Conservation (phyloP, 345 rosid species). For the Brassica rapa region DNA sequence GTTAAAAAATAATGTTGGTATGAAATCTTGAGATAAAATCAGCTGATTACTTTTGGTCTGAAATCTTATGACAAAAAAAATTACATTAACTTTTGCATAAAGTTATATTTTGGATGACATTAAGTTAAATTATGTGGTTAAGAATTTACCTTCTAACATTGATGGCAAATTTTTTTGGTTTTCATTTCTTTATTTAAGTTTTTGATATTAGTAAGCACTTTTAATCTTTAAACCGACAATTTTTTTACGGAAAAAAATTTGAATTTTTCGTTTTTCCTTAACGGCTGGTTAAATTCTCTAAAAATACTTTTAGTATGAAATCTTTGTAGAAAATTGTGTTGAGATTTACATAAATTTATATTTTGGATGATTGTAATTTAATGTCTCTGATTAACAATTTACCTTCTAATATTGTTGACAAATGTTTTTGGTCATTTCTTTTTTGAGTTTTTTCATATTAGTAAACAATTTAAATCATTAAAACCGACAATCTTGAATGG, state of each 20-base stretch:
- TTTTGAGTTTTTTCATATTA: neutral
- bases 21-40: neutral
- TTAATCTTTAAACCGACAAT: too few species aligned
- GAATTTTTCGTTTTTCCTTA: neutral
- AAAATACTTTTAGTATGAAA: neutral
- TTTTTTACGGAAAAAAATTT: neutral
- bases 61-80: neutral
- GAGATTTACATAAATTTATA: neutral
- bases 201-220: neutral
- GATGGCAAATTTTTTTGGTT: neutral
- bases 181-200: neutral
- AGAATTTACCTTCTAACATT: neutral
- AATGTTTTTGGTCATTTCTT: neutral
- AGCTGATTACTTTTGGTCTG: neutral
- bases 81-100: neutral
- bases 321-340: neutral
- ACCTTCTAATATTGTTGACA: neutral
- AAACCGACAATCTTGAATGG: too few species aligned
- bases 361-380: neutral
- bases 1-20: neutral
- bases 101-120: neutral
- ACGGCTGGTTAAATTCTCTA: neutral
- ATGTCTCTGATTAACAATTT: neutral
- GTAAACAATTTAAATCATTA: neutral
- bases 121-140: neutral